Percentiles rank a stretch among this genome's conserved stretches.
Conservation (phyloP, 2,329 filamentous ascomycete species). For the Aspergillus sp. region DNA sequence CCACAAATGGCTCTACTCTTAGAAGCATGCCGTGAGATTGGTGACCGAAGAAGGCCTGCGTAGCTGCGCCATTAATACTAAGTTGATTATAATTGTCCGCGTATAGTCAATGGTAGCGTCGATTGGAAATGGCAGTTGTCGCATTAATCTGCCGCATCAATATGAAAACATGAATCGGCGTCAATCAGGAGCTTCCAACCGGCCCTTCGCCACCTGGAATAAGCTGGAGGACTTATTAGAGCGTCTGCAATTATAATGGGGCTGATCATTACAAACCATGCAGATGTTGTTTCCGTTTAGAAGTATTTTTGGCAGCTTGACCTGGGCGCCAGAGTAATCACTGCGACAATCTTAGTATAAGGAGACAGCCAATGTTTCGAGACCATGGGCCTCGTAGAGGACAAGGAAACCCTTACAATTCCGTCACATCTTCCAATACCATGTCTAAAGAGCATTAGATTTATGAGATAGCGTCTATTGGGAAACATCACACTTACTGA, state of each 20-base stretch:
- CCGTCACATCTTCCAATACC: constrained; percentile 95
- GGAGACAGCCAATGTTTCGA: background rate
- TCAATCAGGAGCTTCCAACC: constrained; percentile 37
- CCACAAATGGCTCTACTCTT: background rate
- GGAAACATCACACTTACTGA: constrained; percentile 74
- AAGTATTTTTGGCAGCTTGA: constrained; percentile 90
- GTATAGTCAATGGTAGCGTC: constrained; percentile 25
- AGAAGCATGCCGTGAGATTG: background rate
- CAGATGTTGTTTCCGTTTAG: constrained; percentile 98
- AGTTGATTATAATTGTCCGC: constrained; percentile 2
- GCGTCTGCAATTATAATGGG: background rate
- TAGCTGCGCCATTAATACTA: background rate
- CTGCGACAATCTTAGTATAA: constrained; percentile 52
- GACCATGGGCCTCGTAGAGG: background rate
- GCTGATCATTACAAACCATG: constrained; percentile 70
- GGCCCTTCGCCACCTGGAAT: constrained; percentile 80
- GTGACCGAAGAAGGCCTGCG: background rate
- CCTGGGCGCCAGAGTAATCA: constrained; percentile 86
- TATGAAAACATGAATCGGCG: constrained; percentile 6
- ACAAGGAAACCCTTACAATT: constrained; percentile 70
- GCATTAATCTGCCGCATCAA: constrained; percentile 10
- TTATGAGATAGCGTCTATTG: constrained; percentile 24
- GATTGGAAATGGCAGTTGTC: constrained; percentile 22
- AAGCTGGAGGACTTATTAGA: constrained; percentile 55
- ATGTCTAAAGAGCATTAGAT: constrained; percentile 68